These are phyloP conservation scores for Casuarina cunninghamiana DNA, from an alignment of 306 rosid genomes.

Conservation along the genomic window DNA sequence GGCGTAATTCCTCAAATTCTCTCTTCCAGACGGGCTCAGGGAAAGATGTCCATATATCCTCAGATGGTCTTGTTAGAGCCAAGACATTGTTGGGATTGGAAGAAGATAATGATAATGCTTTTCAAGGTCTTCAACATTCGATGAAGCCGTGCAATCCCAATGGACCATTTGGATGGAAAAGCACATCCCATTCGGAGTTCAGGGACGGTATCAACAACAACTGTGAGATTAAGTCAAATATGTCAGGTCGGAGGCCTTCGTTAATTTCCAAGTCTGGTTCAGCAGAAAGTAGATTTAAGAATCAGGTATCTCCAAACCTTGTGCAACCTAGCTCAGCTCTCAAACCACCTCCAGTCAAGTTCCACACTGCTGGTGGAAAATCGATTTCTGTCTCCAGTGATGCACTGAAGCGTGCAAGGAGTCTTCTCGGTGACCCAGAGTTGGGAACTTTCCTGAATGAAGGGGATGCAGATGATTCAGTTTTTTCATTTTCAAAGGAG, in stretches of 20 bases:
- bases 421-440: slow-evolving; percentile 89
- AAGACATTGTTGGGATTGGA: slow-evolving; percentile 61
- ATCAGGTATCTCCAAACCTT: slow-evolving; percentile 28
- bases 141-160: slow-evolving; percentile 5
- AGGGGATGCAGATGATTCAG: slow-evolving; percentile 32
- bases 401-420: slow-evolving; percentile 79
- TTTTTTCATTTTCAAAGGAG: slow-evolving; percentile 36
- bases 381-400: slow-evolving; percentile 73
- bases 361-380: slow-evolving; percentile 86
- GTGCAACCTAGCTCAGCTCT: slow-evolving; percentile 24
- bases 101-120: slow-evolving; percentile 31
- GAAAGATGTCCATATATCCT: slow-evolving; percentile 64
- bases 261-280: slow-evolving; percentile 18
- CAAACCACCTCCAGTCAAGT: slow-evolving; percentile 57
- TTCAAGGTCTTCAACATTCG: slow-evolving; percentile 34
- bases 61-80: slow-evolving; percentile 63
- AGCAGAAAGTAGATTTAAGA: slow-evolving; percentile 28
- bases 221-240: slow-evolving; percentile 16
- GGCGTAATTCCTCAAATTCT: slow-evolving; percentile 53
- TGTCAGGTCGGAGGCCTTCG: slow-evolving; percentile 30
- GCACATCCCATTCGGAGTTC: slow-evolving; percentile 15
- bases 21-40: slow-evolving; percentile 82
- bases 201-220: slow-evolving; percentile 22
- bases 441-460: slow-evolving; percentile 61
- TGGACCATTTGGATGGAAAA: slow-evolving; percentile 22